Evolutionary conservation across 2,329 filamentous ascomycete genomes (phyloP), one percentile per base, ranked within the genome.

Genomic region (Aspergillus bombycis): DNA sequence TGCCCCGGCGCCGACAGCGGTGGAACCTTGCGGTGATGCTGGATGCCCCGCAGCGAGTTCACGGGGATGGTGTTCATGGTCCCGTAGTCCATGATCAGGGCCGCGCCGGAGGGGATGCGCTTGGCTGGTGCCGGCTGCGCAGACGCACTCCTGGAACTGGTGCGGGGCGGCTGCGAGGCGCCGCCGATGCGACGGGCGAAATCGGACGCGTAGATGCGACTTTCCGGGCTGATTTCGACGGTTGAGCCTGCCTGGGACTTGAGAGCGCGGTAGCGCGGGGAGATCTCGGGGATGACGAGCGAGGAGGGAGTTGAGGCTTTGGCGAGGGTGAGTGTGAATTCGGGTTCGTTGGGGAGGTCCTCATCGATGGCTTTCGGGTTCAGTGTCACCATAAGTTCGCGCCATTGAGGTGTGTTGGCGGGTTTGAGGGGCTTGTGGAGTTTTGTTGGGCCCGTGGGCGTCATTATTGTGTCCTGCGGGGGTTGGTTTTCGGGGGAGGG

Each of bases 61-160:
- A 91, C 83, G 3, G 95, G 95, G 56, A 99, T 89, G 0, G 86
- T 91, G 62, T 88, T 84, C 3, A 88, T 79, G 5, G 94, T 91
- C 21, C 95, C 95, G 79, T 99, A 99, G 81, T 99, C 95, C 53
- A 99, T 88, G 70, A 99, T 92, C n/a, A 99, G 84, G 0, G 94
- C 95, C 10, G 94, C 95, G 57, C 95, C 95, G 0, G 89, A 90
- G 1, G 94, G 88, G 0, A 74, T 75, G 0, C 82, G 69, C 74
- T 92, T 94, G 0, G 83, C 80, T 7, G 83, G 68, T 45, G 81
- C 70, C 1, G 78, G 62, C 1, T 67, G 26, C 2, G 61, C n/a
- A 55, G 67, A 61, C 26, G 63, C 45, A 14, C 58, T 54, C 43
- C 67, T 52, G n/a, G 68, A 53, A 32, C 68, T 65, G 5, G 72